Conservation (phyloP, 2,329 filamentous ascomycete species). For the Leptographium galeiforme region DNA sequence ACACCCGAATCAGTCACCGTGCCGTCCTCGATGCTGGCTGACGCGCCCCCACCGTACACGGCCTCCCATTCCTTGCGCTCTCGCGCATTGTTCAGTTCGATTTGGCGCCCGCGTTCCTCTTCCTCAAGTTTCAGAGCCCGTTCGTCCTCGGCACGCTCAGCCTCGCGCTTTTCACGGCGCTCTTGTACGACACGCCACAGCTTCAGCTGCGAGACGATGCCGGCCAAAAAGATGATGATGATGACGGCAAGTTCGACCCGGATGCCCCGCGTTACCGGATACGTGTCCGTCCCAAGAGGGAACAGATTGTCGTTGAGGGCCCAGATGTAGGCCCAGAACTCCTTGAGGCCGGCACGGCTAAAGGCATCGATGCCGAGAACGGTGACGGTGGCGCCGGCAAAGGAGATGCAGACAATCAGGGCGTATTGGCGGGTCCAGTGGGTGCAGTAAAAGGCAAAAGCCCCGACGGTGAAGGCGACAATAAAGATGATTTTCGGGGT, state of each 20-base stretch:
- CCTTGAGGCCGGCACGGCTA: slow-evolving; percentile 77
- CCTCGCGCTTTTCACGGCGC: slow-evolving; percentile 38
- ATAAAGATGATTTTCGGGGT: slow-evolving; percentile 63
- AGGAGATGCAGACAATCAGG: slow-evolving; percentile 63
- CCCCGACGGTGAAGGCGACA: slow-evolving; percentile 50
- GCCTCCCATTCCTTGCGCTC: slow-evolving; percentile 65
- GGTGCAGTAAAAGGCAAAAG: slow-evolving; percentile 65
- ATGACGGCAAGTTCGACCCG: slow-evolving; percentile 71
- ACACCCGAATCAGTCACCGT: slow-evolving; percentile 36
- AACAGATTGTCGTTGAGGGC: slow-evolving; percentile 67
- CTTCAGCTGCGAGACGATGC: slow-evolving; percentile 72
- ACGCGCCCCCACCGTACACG: slow-evolving; percentile 45
- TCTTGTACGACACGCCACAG: slow-evolving; percentile 72
- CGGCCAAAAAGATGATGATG: slow-evolving; percentile 59
- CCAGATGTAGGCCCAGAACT: slow-evolving; percentile 95
- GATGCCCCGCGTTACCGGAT: slow-evolving; percentile 77
- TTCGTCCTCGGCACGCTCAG: slow-evolving; percentile 34
- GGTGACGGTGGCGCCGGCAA: slow-evolving; percentile 65
- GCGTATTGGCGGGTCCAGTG: slow-evolving; percentile 66
- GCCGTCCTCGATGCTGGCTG: slow-evolving; percentile 16
- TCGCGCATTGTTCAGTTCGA: slow-evolving; percentile 47
- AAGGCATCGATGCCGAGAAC: slow-evolving; percentile 86
- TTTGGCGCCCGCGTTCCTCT: slow-evolving; percentile 51
- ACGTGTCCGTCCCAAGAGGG: slow-evolving; percentile 60
- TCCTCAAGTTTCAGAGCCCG: slow-evolving; percentile 50